Evolutionary conservation across 768 basidiomycete species (phyloP).

Genomic region (Leccinum longicurvipes): DNA sequence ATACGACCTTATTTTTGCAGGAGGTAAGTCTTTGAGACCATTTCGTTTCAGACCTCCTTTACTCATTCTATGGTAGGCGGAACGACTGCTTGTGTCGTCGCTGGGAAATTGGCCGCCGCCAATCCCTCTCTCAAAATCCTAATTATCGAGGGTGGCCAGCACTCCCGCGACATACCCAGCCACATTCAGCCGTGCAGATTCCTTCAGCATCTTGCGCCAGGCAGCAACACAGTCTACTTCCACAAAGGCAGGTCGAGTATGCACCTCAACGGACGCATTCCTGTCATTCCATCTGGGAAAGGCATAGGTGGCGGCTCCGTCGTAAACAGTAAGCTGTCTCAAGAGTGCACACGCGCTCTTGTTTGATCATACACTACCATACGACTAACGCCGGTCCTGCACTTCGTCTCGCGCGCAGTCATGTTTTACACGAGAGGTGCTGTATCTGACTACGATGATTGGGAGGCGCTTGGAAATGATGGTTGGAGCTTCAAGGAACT

Average conservation of each 20-base stretch:
- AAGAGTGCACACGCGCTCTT: not conserved
- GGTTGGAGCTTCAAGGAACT: slow-evolving; percentile 61
- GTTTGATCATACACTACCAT: not conserved
- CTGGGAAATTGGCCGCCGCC: slow-evolving; percentile 47
- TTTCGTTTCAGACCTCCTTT: not conserved
- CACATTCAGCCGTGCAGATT: slow-evolving; percentile 57
- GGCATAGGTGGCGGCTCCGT: slow-evolving; percentile 61
- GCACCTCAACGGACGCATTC: slow-evolving; percentile 43
- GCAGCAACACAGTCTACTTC: slow-evolving; percentile 42
- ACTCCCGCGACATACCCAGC: slow-evolving; percentile 39
- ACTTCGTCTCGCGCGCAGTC: too few species aligned
- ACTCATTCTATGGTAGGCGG: slow-evolving; percentile 34
- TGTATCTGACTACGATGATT: slow-evolving; percentile 65
- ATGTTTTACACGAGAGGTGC: slow-evolving; percentile 57
- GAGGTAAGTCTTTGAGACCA: slow-evolving; percentile 36
- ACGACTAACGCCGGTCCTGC: too few species aligned
- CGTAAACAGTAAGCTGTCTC: slow-evolving; percentile 48
- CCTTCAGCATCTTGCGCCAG: slow-evolving; percentile 39
- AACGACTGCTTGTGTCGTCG: slow-evolving; percentile 24
- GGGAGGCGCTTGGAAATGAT: slow-evolving; percentile 47
- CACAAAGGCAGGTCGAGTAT: slow-evolving; percentile 39
- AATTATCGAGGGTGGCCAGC: slow-evolving; percentile 19
- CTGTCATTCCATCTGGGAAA: slow-evolving; percentile 43
- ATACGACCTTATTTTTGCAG: slow-evolving; percentile 57
- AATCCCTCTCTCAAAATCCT: slow-evolving; percentile 56